These are phyloP conservation scores for Zalaria sp. DNA, from an alignment of 2,329 filamentous ascomycete genomes.

Conservation along the genomic window DNA sequence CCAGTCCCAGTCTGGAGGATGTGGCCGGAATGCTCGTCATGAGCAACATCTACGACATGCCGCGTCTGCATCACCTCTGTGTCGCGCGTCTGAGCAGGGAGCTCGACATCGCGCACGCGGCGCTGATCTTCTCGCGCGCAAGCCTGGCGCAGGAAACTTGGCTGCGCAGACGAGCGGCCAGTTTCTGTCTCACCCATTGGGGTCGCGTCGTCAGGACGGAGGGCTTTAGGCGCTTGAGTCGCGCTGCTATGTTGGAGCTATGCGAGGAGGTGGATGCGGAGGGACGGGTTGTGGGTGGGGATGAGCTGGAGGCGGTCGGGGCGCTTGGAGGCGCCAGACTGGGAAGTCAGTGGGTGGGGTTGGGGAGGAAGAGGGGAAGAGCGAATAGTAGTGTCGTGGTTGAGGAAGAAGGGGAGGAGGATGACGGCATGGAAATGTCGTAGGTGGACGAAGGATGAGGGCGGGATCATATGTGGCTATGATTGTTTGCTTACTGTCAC, in stretches of 20 bases:
- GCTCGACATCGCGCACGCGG: conserved; percentile 86
- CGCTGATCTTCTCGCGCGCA: conserved; percentile 91
- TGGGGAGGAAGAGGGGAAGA: conserved; percentile 29
- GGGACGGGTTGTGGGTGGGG: conserved; percentile 76
- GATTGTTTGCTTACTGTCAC: no score
- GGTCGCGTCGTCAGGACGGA: conserved; percentile 81
- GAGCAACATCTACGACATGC: conserved; percentile 97
- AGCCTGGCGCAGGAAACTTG: conserved; percentile 83
- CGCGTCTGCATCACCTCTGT: conserved; percentile 77
- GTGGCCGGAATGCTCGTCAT: conserved; percentile 92
- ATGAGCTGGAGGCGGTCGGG: conserved; percentile 56
- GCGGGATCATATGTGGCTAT: no score
- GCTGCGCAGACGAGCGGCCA: conserved; percentile 76
- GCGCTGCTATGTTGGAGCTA: conserved; percentile 70
- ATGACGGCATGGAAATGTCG: conserved; percentile 17
- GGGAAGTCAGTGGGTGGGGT: conserved; percentile 24
- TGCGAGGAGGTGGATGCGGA: conserved; percentile 90
- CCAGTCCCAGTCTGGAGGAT: conserved; percentile 53
- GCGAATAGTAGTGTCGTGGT: conserved; percentile 23
- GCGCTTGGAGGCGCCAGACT: conserved; percentile 35
- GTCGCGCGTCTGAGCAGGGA: conserved; percentile 83
- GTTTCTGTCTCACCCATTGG: conserved; percentile 88
- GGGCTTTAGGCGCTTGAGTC: conserved; percentile 70
- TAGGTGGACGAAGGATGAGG: no score
- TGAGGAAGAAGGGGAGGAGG: conserved; percentile 13